A percentile compares a stretch with the other conserved stretches of the same genome.
phyloP scores from a whole-genome alignment of 352 stramenopile species.

The Peronospora destructor region DNA sequence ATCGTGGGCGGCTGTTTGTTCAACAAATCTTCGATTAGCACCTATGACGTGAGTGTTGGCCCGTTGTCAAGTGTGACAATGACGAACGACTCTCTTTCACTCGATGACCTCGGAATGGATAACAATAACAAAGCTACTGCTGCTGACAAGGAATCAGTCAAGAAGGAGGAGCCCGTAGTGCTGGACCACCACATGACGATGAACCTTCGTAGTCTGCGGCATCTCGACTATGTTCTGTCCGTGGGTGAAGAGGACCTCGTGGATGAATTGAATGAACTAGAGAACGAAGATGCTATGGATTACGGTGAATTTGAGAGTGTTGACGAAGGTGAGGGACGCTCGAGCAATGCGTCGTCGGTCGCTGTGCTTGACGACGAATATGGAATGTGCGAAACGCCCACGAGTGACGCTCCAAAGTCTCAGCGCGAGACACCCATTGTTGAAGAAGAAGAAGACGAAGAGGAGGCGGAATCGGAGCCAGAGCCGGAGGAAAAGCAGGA shows the following conservation, averaged over 20 bases:
- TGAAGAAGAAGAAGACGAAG: slow-evolving; percentile 22
- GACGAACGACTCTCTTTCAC: slow-evolving; percentile 43
- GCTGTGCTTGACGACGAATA: slow-evolving; percentile 44
- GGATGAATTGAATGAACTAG: slow-evolving; percentile 13
- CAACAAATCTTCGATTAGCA: slow-evolving; percentile 18
- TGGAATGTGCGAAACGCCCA: slow-evolving; percentile 22
- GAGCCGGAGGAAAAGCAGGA: not conserved
- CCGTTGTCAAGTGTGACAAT: slow-evolving; percentile 15
- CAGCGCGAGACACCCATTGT: slow-evolving; percentile 24
- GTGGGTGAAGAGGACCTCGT: slow-evolving; percentile 31
- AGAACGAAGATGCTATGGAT: slow-evolving; percentile 25
- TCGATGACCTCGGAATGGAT: slow-evolving; percentile 30
- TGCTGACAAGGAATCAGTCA: slow-evolving; percentile 5
- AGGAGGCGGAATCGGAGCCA: not conserved
- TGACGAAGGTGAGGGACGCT: slow-evolving; percentile 25
- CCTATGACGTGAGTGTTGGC: slow-evolving; percentile 16
- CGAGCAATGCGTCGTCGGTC: slow-evolving; percentile 48
- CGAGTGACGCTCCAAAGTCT: slow-evolving; percentile 11
- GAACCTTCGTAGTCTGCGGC: slow-evolving; percentile 32
- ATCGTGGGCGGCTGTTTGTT: slow-evolving; percentile 10
- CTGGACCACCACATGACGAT: slow-evolving; percentile 38
- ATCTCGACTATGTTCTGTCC: slow-evolving; percentile 40
- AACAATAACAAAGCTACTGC: slow-evolving; percentile 6
- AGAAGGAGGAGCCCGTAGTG: slow-evolving; percentile 37
- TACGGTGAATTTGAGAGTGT: slow-evolving; percentile 30